Base-by-base conservation (phyloP, 208 protist genomes). In the Wallacemonas rigidus region DNA sequence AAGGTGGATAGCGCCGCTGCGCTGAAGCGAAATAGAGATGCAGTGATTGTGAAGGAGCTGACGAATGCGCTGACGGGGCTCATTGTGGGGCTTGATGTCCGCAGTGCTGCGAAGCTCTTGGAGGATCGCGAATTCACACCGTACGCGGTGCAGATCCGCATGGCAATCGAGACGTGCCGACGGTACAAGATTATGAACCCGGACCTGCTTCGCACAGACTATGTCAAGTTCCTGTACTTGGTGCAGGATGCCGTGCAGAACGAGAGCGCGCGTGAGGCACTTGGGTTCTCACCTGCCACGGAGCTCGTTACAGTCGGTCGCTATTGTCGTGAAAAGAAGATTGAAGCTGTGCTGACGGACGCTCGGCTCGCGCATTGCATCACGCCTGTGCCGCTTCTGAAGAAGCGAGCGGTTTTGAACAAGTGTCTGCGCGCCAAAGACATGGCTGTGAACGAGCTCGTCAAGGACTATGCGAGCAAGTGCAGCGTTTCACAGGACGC, bases 101-200 rank as follows among this genome's bases (percentile, higher is more conserved):
- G 85, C 41, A 88, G 89, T 58, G 90, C 88, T 2, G 68, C 72
- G 1, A 60, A 40, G 4, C 83, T 96, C 26, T 56, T 94, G 53
- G 73, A 87, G 17, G 77, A 90, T 11, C 70, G 69, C 48, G 83
- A 96, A 69, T 92, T 95, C 71, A 75, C 68, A n/a, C 77, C 82
- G 11, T 93, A 94, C 73, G 69, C 81, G 77, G 68, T 74, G 14
- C 81, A 91, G 39, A 92, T 97, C 50, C 75, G 78, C 39, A 70
- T 79, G 15, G 81, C 89, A 0, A 81, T 97, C 64, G 92, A 97
- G 80, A 83, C 92, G 58, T 95, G 80, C 63, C 76, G 95, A 47
- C 84, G 95, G 48, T 97, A 97, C 71, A 98, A 98, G 74, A 97
- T 98, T 62, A 98, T 98, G 94, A 98, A 98, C 77, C 94, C 94